A percentile compares a stretch with the other conserved stretches of the same genome.
Evolutionary conservation across 2,329 filamentous ascomycete species (phyloP).

Genomic region (Niveomyces coronatus): DNA sequence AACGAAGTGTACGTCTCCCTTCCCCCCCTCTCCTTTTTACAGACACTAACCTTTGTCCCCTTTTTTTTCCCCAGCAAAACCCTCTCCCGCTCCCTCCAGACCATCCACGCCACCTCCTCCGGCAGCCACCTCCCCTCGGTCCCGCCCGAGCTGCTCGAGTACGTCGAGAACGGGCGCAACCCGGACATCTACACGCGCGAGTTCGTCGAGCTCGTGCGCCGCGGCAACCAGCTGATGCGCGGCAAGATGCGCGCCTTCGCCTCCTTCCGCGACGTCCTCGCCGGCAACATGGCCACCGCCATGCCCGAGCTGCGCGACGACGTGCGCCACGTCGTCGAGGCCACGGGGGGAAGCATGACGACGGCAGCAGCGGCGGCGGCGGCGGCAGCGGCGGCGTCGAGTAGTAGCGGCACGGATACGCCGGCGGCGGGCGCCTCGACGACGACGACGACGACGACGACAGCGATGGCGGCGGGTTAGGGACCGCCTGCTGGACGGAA

Average conservation of each 20-base stretch:
- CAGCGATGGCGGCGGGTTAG: too few relatives aligned
- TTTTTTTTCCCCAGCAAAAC: constrained; percentile 22
- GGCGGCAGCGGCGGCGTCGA: constrained; percentile 10
- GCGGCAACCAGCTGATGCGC: constrained; percentile 55
- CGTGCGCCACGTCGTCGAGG: constrained; percentile 38
- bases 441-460: constrained; percentile 7
- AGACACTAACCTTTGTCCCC: background rate
- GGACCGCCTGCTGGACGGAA: constrained; percentile 7
- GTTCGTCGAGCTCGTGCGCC: constrained; percentile 58
- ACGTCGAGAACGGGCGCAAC: constrained; percentile 62
- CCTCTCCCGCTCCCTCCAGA: constrained; percentile 28
- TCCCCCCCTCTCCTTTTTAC: background rate
- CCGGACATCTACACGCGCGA: constrained; percentile 66
- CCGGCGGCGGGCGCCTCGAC: constrained; percentile 6
- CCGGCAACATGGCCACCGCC: constrained; percentile 43
- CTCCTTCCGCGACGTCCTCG: constrained; percentile 51
- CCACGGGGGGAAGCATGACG: too few relatives aligned
- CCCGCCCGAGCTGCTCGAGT: constrained; percentile 53
- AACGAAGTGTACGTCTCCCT: constrained; percentile 33
- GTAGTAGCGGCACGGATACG: background rate
- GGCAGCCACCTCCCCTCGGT: constrained; percentile 39
- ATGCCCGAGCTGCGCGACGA: constrained; percentile 50
- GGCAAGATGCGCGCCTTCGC: constrained; percentile 54
- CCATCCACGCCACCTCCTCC: constrained; percentile 30
- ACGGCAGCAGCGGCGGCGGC: constrained; percentile 14